Conservation (phyloP, 1,284 basidiomycete species). For the Moesziomyces parantarcticus region DNA sequence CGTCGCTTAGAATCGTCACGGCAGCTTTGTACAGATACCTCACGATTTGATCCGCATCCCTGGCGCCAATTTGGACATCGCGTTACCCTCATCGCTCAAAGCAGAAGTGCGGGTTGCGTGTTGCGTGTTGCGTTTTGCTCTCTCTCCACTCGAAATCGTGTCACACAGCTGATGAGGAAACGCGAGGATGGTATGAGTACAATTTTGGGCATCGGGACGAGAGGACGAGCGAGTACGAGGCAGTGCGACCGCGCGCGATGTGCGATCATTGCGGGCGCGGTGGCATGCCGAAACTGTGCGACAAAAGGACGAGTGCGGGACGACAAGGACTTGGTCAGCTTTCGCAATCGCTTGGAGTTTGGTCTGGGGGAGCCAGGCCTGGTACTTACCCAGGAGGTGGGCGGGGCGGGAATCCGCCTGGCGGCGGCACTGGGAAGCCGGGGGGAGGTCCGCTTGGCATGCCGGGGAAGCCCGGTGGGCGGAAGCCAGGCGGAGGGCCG, state of each 20-base stretch:
- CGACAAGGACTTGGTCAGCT: slow-evolving; percentile 2
- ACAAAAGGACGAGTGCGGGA: background rate
- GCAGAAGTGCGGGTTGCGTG: too few species aligned
- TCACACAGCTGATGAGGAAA: too few species aligned
- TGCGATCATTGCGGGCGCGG: slow-evolving; percentile 40
- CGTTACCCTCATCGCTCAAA: too few species aligned
- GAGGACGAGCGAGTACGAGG: background rate
- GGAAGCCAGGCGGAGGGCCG: slow-evolving; percentile 62
- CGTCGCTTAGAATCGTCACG: slow-evolving; percentile 5
- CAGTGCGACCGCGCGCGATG: background rate
- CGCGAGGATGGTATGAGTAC: slow-evolving; percentile 12
- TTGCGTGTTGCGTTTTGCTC: too few species aligned
- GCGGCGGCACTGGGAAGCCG: slow-evolving; percentile 35
- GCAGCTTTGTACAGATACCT: slow-evolving; percentile 1
- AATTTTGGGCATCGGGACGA: slow-evolving; percentile 11
- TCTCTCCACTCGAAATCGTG: too few species aligned
- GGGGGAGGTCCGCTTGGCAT: slow-evolving; percentile 44
- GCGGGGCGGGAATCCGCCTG: slow-evolving; percentile 38
- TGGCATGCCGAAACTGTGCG: slow-evolving; percentile 41
- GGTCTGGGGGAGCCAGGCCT: too few species aligned
- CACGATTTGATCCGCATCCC: background rate
- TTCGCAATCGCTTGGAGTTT: background rate
- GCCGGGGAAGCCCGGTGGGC: slow-evolving; percentile 55
- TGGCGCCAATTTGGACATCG: too few species aligned
- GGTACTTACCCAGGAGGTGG: slow-evolving; percentile 39